Base-by-base conservation (phyloP, 179 eudicot species). In the Corrigiola litoralis region DNA sequence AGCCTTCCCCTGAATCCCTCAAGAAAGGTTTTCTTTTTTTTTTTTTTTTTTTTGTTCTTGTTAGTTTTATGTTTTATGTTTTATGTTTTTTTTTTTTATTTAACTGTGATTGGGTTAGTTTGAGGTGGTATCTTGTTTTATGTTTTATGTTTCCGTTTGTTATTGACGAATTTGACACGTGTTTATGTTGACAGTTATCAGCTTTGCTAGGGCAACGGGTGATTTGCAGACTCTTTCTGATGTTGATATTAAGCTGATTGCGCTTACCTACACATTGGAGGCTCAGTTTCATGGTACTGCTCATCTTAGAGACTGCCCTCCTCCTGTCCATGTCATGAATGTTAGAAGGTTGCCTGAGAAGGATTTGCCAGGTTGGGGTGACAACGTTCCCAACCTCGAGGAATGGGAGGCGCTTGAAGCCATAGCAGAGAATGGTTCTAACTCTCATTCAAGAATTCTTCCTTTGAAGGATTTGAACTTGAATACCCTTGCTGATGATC, bases 321-420 rank as follows among this genome's bases (percentile, higher is more conserved):
- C 94, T 8, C 89, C 97, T 60, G 80, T 90, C 40, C 89, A 86
- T 47, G 78, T 85, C 5, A 77, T 80, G 63, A 92, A 87, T 55
- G 95, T 92, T 36, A 84, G 81, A 69, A 84, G 89, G 81, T 81
- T 92, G 36, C 95, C 97, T 9, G 97, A 90, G 76, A 90, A 85
- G 72, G 97, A 92, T 27, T 56, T 92, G 79, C 98, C 97, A 16
- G 95, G 98, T 11, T 92, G 98, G 98, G 98, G 98, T 6, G 74
- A 83, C 53, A 92, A 92, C 73, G 97, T 92, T 55, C 89, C 97
- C 31, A 92, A 92, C 66, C 79, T 84, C 48, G 88, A 81, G 69
- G 97, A 92, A 72, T 92, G 98, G 98, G 94, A 92, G 80, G 98
- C 91, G 5, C 68, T 87, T 48, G 98, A 82, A 70, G 70, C 60